Conservation (phyloP, 352 stramenopile genomes). For the Thraustochytrium sp. region DNA sequence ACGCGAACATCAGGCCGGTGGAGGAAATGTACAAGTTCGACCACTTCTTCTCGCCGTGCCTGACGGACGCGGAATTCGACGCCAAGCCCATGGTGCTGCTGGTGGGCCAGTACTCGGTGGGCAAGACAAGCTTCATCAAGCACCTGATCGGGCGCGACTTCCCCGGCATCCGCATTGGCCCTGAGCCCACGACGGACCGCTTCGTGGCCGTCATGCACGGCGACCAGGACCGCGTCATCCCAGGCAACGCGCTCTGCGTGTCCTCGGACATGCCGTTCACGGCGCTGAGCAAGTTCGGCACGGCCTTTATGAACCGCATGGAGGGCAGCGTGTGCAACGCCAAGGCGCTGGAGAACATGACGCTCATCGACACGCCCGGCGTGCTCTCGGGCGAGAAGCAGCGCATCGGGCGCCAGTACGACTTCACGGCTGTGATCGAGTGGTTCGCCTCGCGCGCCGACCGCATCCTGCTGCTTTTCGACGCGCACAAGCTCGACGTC, state of each 20-base stretch:
- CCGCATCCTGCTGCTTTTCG: slow-evolving; percentile 97
- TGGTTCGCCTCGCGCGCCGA: slow-evolving; percentile 88
- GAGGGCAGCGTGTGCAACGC: slow-evolving; percentile 88
- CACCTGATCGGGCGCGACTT: slow-evolving; percentile 92
- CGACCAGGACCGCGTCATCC: slow-evolving; percentile 88
- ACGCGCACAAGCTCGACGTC: slow-evolving; percentile 99
- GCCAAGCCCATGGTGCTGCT: slow-evolving; percentile 95
- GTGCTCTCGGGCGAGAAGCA: slow-evolving; percentile 98
- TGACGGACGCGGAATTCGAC: slow-evolving; percentile 91
- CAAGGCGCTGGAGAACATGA: slow-evolving; percentile 86
- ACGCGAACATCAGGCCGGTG: slow-evolving; percentile 61
- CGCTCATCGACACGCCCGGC: slow-evolving; percentile 94
- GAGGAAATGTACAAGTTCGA: slow-evolving; percentile 85
- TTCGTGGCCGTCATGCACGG: slow-evolving; percentile 97
- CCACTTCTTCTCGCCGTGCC: slow-evolving; percentile 80
- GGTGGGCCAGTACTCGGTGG: slow-evolving; percentile 94
- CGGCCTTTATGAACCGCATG: slow-evolving; percentile 97
- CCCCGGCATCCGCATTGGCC: slow-evolving; percentile 89
- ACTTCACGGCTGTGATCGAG: slow-evolving; percentile 82
- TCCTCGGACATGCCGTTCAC: slow-evolving; percentile 72
- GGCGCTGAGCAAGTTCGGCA: slow-evolving; percentile 81
- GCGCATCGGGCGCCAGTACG: slow-evolving; percentile 87
- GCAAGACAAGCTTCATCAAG: slow-evolving; percentile 96
- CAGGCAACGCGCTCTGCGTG: slow-evolving; percentile 91
- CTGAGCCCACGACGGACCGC: slow-evolving; percentile 95